Percentiles rank a stretch among this genome's conserved stretches.
These are phyloP conservation scores for Blastocystis sp. DNA, from an alignment of 352 stramenopile species.

Conservation along the genomic window DNA sequence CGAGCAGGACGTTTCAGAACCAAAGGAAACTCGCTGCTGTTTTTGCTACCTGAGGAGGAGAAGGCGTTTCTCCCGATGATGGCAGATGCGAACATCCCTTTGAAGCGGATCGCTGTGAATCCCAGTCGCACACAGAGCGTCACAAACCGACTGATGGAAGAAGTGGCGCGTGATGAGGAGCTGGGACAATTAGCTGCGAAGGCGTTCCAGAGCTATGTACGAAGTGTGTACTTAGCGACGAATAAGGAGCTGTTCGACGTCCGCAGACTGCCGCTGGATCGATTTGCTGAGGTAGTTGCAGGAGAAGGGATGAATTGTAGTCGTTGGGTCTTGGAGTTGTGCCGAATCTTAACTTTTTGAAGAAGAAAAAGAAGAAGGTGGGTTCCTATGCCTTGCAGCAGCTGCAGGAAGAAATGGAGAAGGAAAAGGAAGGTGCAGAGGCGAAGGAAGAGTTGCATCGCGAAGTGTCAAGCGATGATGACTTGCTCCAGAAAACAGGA, in stretches of 20 bases:
- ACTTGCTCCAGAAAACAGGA: slow-evolving; percentile 82
- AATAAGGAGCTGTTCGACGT: slow-evolving; percentile 88
- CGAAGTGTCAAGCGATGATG: slow-evolving; percentile 69
- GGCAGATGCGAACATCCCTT: slow-evolving; percentile 83
- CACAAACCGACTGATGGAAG: slow-evolving; percentile 80
- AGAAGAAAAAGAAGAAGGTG: slow-evolving; percentile 83
- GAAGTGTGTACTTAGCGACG: slow-evolving; percentile 88
- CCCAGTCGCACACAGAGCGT: slow-evolving; percentile 86
- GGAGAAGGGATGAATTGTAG: background rate
- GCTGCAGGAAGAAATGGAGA: slow-evolving; percentile 95
- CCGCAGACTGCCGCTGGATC: slow-evolving; percentile 79
- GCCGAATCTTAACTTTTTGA: slow-evolving; percentile 80
- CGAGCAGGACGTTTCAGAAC: slow-evolving; percentile 81
- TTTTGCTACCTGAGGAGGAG: slow-evolving; percentile 83
- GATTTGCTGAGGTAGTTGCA: slow-evolving; percentile 72
- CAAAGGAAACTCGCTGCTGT: slow-evolving; percentile 83
- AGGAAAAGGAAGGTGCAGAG: slow-evolving; percentile 75
- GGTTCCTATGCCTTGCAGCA: slow-evolving; percentile 89
- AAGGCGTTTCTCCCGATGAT: slow-evolving; percentile 78
- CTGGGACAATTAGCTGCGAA: slow-evolving; percentile 90
- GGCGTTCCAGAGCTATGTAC: slow-evolving; percentile 94
- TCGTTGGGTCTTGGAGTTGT: slow-evolving; percentile 86
- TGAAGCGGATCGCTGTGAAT: slow-evolving; percentile 93
- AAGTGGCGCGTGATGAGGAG: slow-evolving; percentile 78
- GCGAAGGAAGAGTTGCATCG: slow-evolving; percentile 66